phyloP scores from a whole-genome alignment of 805 yeast species.

The Jamesozyma lodderae region DNA sequence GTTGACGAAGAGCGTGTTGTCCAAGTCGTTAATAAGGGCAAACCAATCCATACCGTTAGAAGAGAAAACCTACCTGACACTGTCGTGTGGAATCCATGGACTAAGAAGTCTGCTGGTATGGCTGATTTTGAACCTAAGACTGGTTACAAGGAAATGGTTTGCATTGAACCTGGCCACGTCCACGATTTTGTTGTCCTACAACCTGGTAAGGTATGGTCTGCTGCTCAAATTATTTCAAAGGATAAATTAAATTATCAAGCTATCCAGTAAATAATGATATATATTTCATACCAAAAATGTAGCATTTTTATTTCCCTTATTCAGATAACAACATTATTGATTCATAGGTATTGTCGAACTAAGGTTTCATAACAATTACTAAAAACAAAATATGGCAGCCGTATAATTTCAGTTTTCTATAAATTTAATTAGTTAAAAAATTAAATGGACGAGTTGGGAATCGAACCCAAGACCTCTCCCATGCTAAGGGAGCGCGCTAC shows the following conservation, averaged over 20 bases:
- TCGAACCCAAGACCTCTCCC: constrained; percentile 77
- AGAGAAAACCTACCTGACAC: constrained; percentile 54
- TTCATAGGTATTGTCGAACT: no score
- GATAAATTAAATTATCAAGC: constrained; percentile 58
- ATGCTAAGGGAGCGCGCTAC: constrained; percentile 77
- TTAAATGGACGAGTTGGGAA: constrained; percentile 61
- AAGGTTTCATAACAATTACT: no score
- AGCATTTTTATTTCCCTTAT: no score
- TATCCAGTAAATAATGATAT: no score
- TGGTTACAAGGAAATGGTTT: constrained; percentile 82
- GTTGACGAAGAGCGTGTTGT: constrained; percentile 46
- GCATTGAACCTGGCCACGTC: constrained; percentile 92
- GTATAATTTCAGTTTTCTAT: no score
- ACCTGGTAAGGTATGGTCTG: constrained; percentile 74
- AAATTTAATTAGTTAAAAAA: no score
- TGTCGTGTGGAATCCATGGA: constrained; percentile 99
- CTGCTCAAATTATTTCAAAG: constrained; percentile 47
- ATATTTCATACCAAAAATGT: no score
- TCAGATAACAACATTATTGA: no score
- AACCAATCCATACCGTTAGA: constrained; percentile 58
- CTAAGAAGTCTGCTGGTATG: constrained; percentile 70
- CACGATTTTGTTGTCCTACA: constrained; percentile 50
- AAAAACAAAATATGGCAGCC: no score
- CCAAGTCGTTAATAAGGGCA: constrained; percentile 63
- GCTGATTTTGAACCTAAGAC: constrained; percentile 79